A percentile compares a stretch with the other conserved stretches of the same genome.
Conservation (phyloP, 371 early-diverging fungal species). For the Zychaea mexicana region DNA sequence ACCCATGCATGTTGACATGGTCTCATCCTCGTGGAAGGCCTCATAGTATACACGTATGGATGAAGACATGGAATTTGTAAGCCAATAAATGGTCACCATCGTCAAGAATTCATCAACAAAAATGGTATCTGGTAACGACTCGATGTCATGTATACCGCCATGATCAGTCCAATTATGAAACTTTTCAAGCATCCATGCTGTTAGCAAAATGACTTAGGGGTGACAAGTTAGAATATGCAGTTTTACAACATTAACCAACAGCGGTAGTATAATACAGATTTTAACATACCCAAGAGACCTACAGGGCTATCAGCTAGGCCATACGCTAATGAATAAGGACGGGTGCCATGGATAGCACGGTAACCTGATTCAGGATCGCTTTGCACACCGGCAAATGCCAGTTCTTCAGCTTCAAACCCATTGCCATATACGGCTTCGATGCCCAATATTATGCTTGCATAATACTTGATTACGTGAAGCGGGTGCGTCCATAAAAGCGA, state of each 20-base stretch:
- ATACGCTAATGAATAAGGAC: constrained; percentile 61
- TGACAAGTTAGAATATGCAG: no score
- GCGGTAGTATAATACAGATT: background rate
- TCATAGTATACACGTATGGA: constrained; percentile 73
- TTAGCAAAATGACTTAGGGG: no score
- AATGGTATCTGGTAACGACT: constrained; percentile 46
- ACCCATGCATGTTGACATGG: constrained; percentile 22
- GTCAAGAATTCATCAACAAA: constrained; percentile 57
- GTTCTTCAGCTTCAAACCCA: background rate
- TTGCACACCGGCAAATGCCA: constrained; percentile 26
- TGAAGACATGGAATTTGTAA: constrained; percentile 63
- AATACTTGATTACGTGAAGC: constrained; percentile 26
- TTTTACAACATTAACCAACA: no score
- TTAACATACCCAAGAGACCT: constrained; percentile 53
- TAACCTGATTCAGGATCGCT: constrained; percentile 47
- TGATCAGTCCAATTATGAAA: constrained; percentile 58
- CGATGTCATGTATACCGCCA: constrained; percentile 25
- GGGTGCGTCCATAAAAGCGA: constrained; percentile 33
- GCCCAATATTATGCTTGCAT: constrained; percentile 25
- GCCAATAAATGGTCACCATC: constrained; percentile 62
- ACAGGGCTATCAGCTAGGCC: constrained; percentile 64
- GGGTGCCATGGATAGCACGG: constrained; percentile 55
- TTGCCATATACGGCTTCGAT: constrained; percentile 30
- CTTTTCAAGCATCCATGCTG: constrained; percentile 70
- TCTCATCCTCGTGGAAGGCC: constrained; percentile 29